Evolutionary conservation across 352 stramenopile genomes (phyloP).

Genomic region (Vaucheria bursata): DNA sequence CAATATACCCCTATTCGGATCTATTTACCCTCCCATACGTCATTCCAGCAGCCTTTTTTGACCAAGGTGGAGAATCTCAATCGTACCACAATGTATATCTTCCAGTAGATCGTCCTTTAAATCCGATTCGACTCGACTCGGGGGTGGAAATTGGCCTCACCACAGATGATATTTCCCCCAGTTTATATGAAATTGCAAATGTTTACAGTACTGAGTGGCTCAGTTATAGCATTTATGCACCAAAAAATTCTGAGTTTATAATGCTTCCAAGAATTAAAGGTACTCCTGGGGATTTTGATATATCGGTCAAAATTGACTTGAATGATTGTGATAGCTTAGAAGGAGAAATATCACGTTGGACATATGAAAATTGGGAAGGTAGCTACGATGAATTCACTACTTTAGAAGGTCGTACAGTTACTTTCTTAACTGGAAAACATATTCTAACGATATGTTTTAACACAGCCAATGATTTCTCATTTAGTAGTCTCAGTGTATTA

Average conservation of each 20-base stretch:
- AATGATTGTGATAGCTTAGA: neutral
- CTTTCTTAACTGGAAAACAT: neutral
- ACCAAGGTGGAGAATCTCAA: neutral
- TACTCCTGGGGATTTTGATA: neutral
- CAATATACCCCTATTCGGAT: neutral
- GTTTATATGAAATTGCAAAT: neutral
- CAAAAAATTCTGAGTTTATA: neutral
- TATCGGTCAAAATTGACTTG: neutral
- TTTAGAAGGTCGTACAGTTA: neutral
- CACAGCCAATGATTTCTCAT: neutral
- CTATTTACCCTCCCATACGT: neutral
- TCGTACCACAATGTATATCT: neutral
- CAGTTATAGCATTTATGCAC: neutral
- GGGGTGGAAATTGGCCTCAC: neutral
- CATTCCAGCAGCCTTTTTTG: neutral
- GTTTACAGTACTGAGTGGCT: neutral
- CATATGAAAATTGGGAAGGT: neutral
- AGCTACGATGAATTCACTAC: neutral
- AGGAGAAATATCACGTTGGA: neutral
- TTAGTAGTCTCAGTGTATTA: neutral
- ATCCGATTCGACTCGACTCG: neutral
- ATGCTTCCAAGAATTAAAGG: neutral
- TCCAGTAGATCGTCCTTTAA: neutral
- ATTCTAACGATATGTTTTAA: neutral
- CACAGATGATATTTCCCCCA: conserved; percentile 3